Evolutionary conservation across 495 filamentous ascomycete genomes (phyloP).

Genomic region (Xylaria nigripes): DNA sequence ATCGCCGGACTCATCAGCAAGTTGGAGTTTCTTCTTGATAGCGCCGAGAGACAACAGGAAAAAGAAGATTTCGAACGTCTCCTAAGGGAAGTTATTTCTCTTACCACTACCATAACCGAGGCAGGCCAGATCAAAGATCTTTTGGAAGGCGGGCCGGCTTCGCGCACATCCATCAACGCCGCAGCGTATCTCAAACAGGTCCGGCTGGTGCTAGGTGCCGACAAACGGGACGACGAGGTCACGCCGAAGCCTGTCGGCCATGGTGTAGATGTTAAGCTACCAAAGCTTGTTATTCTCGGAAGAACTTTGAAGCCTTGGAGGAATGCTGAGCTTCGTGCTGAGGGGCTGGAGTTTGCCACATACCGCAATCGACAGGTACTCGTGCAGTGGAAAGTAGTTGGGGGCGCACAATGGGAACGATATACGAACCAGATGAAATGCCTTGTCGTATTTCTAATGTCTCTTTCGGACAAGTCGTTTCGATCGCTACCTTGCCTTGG

Average conservation of each 20-base stretch:
- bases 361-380: constrained; percentile 10
- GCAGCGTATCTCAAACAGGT: constrained; percentile 6
- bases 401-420: constrained; percentile 8
- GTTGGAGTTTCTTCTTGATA: neutral
- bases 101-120: neutral
- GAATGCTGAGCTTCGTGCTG: neutral
- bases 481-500: constrained; percentile 13
- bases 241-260: constrained; percentile 1
- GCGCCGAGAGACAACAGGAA: neutral
- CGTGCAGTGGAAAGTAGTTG: constrained; percentile 20
- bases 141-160: neutral
- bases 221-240: constrained; percentile 2
- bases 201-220: constrained; percentile 10
- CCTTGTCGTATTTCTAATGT: constrained; percentile 14
- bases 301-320: neutral
- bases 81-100: neutral
- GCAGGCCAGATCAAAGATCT: neutral
- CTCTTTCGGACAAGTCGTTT: constrained; percentile 12
- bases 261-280: neutral
- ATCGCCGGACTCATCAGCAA: neutral
- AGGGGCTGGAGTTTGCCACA: neutral
- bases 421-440: constrained; percentile 12
- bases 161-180: neutral
- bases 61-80: neutral
- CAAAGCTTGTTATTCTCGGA: constrained; percentile 1